Percentiles rank a stretch among this genome's conserved stretches.
phyloP scores from a whole-genome alignment of 371 early-diverging fungal genomes.

The Entomophthora muscae region DNA sequence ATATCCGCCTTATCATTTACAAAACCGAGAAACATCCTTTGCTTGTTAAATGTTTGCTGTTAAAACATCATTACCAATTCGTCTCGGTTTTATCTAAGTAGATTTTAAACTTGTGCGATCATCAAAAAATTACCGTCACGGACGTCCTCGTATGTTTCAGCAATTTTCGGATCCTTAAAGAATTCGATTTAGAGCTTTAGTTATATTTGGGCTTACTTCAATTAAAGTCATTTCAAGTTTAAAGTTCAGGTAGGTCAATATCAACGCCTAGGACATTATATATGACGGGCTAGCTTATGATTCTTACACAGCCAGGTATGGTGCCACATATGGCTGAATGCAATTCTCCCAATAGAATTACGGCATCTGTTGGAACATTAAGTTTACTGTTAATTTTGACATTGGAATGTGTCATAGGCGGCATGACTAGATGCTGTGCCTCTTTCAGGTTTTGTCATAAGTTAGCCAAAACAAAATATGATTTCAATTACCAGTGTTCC shows the following conservation, averaged over 20 bases:
- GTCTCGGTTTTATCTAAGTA: slow-evolving; percentile 8
- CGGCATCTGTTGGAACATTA: too few relatives aligned
- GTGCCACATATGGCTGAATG: too few relatives aligned
- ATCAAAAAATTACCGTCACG: slow-evolving; percentile 4
- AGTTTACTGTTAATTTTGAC: too few relatives aligned
- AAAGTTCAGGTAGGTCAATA: background rate
- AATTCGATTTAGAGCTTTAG: background rate
- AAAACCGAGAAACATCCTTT: slow-evolving; percentile 7
- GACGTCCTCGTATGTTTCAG: slow-evolving; percentile 5
- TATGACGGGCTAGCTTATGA: too few relatives aligned
- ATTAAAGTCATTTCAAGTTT: slow-evolving; percentile 6
- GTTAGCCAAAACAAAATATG: too few relatives aligned
- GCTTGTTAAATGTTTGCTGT: background rate
- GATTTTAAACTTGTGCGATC: background rate
- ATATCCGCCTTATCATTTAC: slow-evolving; percentile 1
- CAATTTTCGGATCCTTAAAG: slow-evolving; percentile 8
- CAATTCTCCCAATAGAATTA: too few relatives aligned
- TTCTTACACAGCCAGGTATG: too few relatives aligned
- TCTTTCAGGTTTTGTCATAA: too few relatives aligned
- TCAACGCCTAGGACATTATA: too few relatives aligned
- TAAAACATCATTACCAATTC: slow-evolving; percentile 6
- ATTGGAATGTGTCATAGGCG: too few relatives aligned
- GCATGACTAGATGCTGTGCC: too few relatives aligned
- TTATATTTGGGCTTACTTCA: slow-evolving; percentile 1
- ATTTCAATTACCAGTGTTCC: too few relatives aligned